Conservation (phyloP, 345 rosid genomes). For the Erodium maritimum region DNA sequence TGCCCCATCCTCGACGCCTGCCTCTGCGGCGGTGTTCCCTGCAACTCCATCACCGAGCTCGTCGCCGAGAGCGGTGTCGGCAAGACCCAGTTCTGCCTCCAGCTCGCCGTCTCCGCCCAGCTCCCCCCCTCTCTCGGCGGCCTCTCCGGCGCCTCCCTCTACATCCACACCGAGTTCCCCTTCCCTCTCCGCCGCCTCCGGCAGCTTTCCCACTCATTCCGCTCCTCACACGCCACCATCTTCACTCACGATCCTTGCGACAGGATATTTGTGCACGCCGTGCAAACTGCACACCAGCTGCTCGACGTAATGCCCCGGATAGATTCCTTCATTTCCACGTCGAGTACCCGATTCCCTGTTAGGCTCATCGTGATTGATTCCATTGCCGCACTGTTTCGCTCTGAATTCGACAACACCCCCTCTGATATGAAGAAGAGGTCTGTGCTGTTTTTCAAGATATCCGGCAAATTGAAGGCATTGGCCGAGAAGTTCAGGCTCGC, state of each 20-base stretch:
- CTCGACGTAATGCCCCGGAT: conserved; percentile 58
- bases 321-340: conserved; percentile 30
- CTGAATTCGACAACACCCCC: conserved; percentile 71
- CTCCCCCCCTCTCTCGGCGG: conserved; percentile 71
- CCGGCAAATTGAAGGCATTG: conserved; percentile 53
- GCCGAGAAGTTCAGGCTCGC: conserved; percentile 55
- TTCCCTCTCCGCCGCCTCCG: conserved; percentile 69
- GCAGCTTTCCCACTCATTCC: conserved; percentile 41
- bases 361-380: conserved; percentile 77
- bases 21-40: conserved; percentile 67
- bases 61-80: conserved; percentile 81
- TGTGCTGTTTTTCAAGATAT: conserved; percentile 59
- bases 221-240: conserved; percentile 17
- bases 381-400: conserved; percentile 70
- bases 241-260: conserved; percentile 39
- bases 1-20: conserved; percentile 49
- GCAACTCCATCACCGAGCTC: conserved; percentile 65
- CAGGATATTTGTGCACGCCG: conserved; percentile 39
- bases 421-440: conserved; percentile 57
- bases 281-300: conserved; percentile 56
- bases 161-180: conserved; percentile 66
- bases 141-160: conserved; percentile 59
- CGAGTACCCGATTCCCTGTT: conserved; percentile 37
- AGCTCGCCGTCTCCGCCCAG: conserved; percentile 58
- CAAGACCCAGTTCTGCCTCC: conserved; percentile 85